Conservation (phyloP, 176 grass and related monocot genomes). For the Oryza australiensis region DNA sequence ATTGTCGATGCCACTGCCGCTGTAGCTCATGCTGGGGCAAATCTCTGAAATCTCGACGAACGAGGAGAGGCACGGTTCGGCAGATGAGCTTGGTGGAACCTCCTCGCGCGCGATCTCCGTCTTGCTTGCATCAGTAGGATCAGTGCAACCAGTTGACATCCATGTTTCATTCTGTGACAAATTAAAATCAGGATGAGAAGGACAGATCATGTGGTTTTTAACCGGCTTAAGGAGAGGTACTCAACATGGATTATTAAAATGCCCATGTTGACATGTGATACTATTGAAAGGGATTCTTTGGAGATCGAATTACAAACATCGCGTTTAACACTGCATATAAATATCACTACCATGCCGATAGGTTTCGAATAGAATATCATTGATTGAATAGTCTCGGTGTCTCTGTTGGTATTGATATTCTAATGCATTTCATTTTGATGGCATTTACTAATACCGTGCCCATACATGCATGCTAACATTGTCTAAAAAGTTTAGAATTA, state of each 20-base stretch:
- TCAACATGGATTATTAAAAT: neutral
- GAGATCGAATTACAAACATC: neutral
- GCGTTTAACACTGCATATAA: neutral
- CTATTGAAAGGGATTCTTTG: neutral
- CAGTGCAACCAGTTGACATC: slow-evolving; percentile 11
- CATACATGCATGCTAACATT: neutral
- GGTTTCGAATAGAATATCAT: neutral
- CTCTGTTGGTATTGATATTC: neutral
- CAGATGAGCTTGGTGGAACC: slow-evolving; percentile 29
- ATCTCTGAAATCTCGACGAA: slow-evolving; percentile 52
- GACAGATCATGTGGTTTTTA: neutral
- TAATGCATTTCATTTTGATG: neutral
- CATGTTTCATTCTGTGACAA: slow-evolving; percentile 31
- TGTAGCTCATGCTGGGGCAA: slow-evolving; percentile 32
- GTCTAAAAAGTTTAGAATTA: neutral
- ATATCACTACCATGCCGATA: neutral
- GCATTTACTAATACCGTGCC: neutral
- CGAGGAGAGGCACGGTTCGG: slow-evolving; percentile 41
- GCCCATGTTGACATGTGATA: neutral
- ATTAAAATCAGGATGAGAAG: neutral
- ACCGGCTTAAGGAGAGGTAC: neutral
- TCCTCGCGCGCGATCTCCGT: slow-evolving; percentile 16
- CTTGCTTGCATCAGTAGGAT: neutral
- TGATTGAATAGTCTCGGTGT: neutral
- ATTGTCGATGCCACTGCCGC: neutral